phyloP scores from a whole-genome alignment of 106 monocot species.

The Dendrobium huoshanense region DNA sequence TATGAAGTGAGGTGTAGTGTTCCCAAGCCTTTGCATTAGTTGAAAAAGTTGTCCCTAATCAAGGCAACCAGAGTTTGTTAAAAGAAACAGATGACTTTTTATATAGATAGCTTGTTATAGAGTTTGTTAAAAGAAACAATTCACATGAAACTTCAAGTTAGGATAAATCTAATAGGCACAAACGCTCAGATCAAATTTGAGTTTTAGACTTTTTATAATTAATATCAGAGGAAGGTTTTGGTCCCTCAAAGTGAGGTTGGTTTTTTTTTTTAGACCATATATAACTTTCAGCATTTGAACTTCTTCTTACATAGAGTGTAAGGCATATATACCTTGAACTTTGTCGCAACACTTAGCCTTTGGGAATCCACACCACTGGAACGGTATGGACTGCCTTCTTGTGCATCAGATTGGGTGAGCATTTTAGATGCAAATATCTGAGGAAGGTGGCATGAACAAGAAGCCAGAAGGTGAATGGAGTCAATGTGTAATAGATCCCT shows the following conservation, averaged over 20 bases:
- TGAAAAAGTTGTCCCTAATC: constrained; percentile 90
- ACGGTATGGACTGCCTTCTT: constrained; percentile 29
- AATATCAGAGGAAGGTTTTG: background rate
- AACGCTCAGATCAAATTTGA: background rate
- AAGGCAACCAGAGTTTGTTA: background rate
- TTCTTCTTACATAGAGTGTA: background rate
- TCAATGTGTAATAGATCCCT: constrained; percentile 87
- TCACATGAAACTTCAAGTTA: background rate
- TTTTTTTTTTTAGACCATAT: background rate
- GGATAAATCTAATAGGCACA: background rate
- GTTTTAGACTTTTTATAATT: background rate
- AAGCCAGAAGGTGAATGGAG: constrained; percentile 80
- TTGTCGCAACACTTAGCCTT: constrained; percentile 87
- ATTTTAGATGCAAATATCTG: constrained; percentile 80
- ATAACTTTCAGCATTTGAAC: background rate
- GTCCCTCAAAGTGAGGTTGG: background rate
- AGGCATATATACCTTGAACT: constrained; percentile 71
- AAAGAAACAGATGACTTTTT: background rate
- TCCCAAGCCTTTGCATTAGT: constrained; percentile 95
- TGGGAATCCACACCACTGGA: constrained; percentile 70
- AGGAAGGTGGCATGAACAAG: constrained; percentile 74
- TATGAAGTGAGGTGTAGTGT: constrained; percentile 94
- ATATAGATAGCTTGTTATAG: background rate
- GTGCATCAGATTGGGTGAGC: constrained; percentile 49
- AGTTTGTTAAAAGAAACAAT: background rate